These are phyloP conservation scores for Diplodia seriata DNA, from an alignment of 2,329 filamentous ascomycete species.

Conservation along the genomic window DNA sequence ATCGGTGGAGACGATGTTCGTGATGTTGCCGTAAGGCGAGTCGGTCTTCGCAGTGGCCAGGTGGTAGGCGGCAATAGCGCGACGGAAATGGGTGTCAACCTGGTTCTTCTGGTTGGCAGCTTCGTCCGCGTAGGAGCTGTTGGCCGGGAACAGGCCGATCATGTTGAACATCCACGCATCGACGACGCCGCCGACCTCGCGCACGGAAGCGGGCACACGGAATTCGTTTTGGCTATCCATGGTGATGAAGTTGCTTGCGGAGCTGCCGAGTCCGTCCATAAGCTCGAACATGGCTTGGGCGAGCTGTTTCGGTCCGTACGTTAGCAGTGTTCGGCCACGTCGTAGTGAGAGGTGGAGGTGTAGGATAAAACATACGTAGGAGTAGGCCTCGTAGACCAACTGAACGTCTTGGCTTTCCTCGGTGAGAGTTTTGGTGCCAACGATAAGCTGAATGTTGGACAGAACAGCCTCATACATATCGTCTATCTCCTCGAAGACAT, in stretches of 20 bases:
- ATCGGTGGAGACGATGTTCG: constrained; percentile 1
- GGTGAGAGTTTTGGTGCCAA: constrained; percentile 7
- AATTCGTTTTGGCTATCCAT: constrained; percentile 24
- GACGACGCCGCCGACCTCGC: constrained; percentile 23
- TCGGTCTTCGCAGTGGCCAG: constrained; percentile 21
- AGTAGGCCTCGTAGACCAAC: constrained; percentile 28
- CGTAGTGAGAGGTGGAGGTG: not conserved
- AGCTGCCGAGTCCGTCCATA: constrained; percentile 6
- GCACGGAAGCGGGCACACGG: constrained; percentile 21
- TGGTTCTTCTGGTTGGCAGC: constrained; percentile 31
- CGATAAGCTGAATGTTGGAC: constrained; percentile 14
- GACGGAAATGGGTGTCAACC: constrained; percentile 28
- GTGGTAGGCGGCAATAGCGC: constrained; percentile 19
- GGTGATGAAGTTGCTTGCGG: constrained; percentile 13
- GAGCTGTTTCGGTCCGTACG: not conserved
- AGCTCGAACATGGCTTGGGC: constrained; percentile 29
- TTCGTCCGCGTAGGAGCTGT: constrained; percentile 18
- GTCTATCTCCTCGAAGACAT: constrained; percentile 31
- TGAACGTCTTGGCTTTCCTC: constrained; percentile 14
- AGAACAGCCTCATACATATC: constrained; percentile 20
- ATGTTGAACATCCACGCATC: constrained; percentile 32
- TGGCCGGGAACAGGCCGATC: constrained; percentile 29
- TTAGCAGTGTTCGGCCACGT: too few species aligned
- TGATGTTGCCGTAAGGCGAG: constrained; percentile 12
- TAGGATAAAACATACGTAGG: not conserved